A percentile compares a stretch with the other conserved stretches of the same genome.
phyloP scores from a whole-genome alignment of 179 eudicot species.

The Drosera spatulata region DNA sequence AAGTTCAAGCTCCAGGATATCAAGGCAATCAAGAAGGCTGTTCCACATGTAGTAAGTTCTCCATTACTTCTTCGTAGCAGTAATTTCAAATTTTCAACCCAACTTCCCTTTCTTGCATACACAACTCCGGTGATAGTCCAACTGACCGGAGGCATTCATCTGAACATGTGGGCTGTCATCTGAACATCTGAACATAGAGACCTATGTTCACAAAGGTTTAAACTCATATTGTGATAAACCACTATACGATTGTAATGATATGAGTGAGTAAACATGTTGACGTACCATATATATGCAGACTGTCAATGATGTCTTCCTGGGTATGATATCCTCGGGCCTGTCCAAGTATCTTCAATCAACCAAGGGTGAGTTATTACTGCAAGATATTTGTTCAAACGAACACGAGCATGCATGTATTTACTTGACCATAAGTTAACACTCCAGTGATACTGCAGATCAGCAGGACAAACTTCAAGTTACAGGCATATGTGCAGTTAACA shows the following conservation, averaged over 20 bases:
- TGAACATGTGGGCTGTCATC: too few species aligned
- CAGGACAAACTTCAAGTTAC: too few species aligned
- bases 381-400: too few species aligned
- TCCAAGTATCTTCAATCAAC: constrained; percentile 30
- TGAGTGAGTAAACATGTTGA: neutral
- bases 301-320: constrained; percentile 48
- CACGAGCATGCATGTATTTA: too few species aligned
- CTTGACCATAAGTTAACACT: too few species aligned
- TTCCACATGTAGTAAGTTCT: constrained; percentile 39
- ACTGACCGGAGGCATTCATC: neutral
- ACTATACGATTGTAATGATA: neutral
- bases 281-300: constrained; percentile 19
- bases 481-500: too few species aligned
- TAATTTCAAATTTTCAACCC: neutral
- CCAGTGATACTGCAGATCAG: too few species aligned
- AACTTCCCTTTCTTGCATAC: too few species aligned
- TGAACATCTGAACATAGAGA: too few species aligned
- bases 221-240: neutral
- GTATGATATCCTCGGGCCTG: constrained; percentile 34
- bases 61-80: neutral
- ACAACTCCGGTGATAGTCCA: neutral
- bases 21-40: constrained; percentile 40
- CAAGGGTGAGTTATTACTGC: too few species aligned
- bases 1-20: constrained; percentile 56
- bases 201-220: too few species aligned